Evolutionary conservation across 164 flowering plant genomes (phyloP), one percentile per base, ranked within the genome.

Genomic region (Protea cynaroides): DNA sequence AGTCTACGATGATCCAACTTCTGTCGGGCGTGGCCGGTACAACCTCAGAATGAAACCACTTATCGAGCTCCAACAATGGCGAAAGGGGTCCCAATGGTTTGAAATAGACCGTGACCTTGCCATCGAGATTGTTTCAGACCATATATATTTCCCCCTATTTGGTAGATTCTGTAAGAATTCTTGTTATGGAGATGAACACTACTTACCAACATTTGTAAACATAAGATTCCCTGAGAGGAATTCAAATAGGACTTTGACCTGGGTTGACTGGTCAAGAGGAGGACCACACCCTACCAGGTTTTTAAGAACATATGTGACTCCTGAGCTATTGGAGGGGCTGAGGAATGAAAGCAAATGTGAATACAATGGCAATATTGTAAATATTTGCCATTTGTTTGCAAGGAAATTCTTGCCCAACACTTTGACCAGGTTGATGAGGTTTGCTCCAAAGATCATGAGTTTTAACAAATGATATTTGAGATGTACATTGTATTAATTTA

Each of bases 51-150:
- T 29, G 34, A 29, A 29, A 29, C 34, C 94, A 0, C 21, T 1
- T 0, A 69, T 90, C 65, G 56, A 25, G 22, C 57, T 81, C 8
- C 14, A 56, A 0, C 78, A 83, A 21, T 89, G 96, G 96, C 62
- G 89, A 43, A 89, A 89, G 52, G 96, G 96, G 24, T 75, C 87
- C 1, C 92, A 89, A 59, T 86, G 92, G 96, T 89, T 86, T 58
- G 84, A 78, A 40, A 73, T 84, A 65, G 86, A 81, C 60, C 78
- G 91, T 1, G 34, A 63, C 0, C 75, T 86, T 0, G 93, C 96
- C 12, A 0, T 76, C 0, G 82, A 82, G 65, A 72, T 84, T 0
- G 71, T 86, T 8, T 69, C 88, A 0, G 92, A 89, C 61, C 15
- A 8, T 0, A 74, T 24, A 15, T 89, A 86, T 59, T 84, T 78